Evolutionary conservation across 192 early-diverging fungal species (phyloP).

Genomic region (Coemansia sp.): DNA sequence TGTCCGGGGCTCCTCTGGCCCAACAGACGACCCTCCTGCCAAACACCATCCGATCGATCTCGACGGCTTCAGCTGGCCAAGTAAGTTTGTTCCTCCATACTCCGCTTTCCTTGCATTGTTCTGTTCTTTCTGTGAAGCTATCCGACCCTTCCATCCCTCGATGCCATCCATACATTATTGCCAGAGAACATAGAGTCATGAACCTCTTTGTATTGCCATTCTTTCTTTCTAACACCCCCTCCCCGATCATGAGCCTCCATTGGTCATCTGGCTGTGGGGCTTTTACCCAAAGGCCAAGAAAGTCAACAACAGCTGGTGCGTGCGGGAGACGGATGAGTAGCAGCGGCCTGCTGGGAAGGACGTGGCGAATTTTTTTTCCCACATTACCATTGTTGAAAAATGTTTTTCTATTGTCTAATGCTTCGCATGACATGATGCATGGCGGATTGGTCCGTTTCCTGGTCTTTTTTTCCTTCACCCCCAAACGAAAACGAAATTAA

Average conservation of each 20-base stretch:
- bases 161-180: too few relatives aligned
- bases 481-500: background rate
- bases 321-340: too few relatives aligned
- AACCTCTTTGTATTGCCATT: too few relatives aligned
- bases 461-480: background rate
- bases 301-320: background rate
- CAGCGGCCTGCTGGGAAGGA: background rate
- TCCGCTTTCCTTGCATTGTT: background rate
- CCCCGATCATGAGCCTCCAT: too few relatives aligned
- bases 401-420: too few relatives aligned
- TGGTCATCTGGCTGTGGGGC: too few relatives aligned
- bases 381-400: background rate
- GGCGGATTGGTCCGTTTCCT: background rate
- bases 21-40: background rate
- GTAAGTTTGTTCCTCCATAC: constrained; percentile 58
- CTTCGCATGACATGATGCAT: background rate
- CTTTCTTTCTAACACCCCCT: too few relatives aligned
- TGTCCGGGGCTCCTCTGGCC: background rate
- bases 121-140: background rate
- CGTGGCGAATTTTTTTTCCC: background rate
- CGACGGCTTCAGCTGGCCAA: constrained; percentile 81
- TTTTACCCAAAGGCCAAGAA: background rate
- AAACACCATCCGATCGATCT: constrained; percentile 58
- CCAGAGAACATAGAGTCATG: too few relatives aligned
- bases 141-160: too few relatives aligned